These are phyloP conservation scores for Pestalotiopsis sp. DNA, from an alignment of 2,329 filamentous ascomycete genomes.

Conservation along the genomic window DNA sequence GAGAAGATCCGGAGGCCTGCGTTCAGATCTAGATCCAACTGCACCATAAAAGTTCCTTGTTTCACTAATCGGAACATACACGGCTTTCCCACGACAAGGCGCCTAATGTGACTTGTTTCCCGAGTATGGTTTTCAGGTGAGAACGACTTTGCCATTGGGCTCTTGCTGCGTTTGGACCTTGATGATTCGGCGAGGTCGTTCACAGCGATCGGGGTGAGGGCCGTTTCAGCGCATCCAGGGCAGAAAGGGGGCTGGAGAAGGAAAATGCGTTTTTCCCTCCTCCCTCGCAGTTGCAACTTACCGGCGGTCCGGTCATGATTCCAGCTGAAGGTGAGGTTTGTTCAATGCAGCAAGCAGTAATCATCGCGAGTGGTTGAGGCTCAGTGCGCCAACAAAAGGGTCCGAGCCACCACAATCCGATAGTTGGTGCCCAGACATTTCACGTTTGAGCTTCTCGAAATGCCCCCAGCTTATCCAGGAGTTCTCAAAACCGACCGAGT, in stretches of 20 bases:
- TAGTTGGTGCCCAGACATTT: slow-evolving; percentile 9
- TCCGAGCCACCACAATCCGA: slow-evolving; percentile 10
- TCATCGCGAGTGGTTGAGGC: slow-evolving; percentile 3
- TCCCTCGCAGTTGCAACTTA: neutral
- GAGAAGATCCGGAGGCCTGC: neutral
- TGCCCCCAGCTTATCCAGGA: neutral
- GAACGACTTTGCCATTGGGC: neutral
- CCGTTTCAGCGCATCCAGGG: neutral
- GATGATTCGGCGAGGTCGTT: neutral
- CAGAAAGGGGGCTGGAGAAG: neutral
- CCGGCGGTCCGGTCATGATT: neutral
- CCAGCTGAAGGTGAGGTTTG: neutral
- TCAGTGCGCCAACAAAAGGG: slow-evolving; percentile 9
- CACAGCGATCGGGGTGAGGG: neutral
- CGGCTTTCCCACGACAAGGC: neutral
- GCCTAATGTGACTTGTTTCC: neutral
- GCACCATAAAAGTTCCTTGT: neutral
- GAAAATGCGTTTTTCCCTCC: neutral
- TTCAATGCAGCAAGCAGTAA: too few species aligned
- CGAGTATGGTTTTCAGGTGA: neutral
- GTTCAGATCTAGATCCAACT: neutral
- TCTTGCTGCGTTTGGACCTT: neutral
- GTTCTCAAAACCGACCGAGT: neutral
- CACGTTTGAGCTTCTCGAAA: slow-evolving; percentile 10
- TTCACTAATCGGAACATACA: neutral